phyloP scores from a whole-genome alignment of 202 grass and related monocot species.

The Miscanthus sacchariflorus region DNA sequence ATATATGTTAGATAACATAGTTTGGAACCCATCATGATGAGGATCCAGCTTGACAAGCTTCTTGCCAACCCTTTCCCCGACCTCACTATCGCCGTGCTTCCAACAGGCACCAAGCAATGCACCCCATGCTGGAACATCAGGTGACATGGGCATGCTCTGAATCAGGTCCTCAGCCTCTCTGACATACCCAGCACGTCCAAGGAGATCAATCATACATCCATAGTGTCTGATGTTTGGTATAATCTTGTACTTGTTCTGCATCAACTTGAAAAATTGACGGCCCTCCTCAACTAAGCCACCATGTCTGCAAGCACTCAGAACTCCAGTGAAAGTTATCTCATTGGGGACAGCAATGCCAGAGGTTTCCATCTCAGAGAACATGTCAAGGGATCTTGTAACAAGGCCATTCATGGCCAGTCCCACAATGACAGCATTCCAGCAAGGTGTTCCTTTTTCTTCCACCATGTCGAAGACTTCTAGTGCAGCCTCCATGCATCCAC shows the following conservation, averaged over 20 bases:
- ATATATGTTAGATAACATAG: constrained; percentile 91
- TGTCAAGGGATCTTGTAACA: constrained; percentile 68
- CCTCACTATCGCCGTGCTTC: constrained; percentile 80
- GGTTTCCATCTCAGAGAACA: constrained; percentile 74
- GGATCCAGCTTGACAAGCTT: constrained; percentile 77
- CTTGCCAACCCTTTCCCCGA: constrained; percentile 76
- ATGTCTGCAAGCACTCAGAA: constrained; percentile 87
- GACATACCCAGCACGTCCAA: constrained; percentile 85
- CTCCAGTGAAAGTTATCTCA: constrained; percentile 90
- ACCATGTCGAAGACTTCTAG: constrained; percentile 75
- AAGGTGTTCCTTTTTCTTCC: constrained; percentile 67
- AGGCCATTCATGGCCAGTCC: constrained; percentile 89
- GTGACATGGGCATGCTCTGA: constrained; percentile 78
- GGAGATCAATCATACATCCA: constrained; percentile 94
- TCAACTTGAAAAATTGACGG: constrained; percentile 68
- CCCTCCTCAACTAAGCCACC: constrained; percentile 83
- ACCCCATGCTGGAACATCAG: constrained; percentile 89
- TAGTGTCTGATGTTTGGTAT: constrained; percentile 82
- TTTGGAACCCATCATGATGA: constrained; percentile 82
- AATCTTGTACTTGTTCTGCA: constrained; percentile 77
- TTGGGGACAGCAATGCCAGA: constrained; percentile 62
- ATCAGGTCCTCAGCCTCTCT: constrained; percentile 84
- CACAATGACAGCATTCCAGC: constrained; percentile 86
- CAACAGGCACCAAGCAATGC: constrained; percentile 84
- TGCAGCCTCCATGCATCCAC: constrained; percentile 69